Conservation (phyloP, 2,329 filamentous ascomycete genomes). For the Phaeosphaeriaceae sp. region DNA sequence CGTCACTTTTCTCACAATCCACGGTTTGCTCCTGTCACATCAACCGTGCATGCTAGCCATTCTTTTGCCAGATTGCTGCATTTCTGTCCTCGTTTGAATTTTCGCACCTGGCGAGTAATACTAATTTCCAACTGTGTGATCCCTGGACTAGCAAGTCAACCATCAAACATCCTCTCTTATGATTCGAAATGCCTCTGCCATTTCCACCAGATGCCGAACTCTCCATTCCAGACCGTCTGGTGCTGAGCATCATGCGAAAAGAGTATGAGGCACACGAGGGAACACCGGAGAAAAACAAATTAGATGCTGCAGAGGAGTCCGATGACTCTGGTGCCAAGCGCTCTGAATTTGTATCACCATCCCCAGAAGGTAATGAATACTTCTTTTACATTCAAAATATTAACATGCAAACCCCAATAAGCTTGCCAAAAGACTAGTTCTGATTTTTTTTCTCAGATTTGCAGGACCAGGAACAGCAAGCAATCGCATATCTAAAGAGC, state of each 20-base stretch:
- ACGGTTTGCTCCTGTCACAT: too few relatives aligned
- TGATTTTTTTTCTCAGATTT: slow-evolving; percentile 25
- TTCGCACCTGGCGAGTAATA: too few relatives aligned
- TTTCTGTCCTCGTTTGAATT: too few relatives aligned
- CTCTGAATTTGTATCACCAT: slow-evolving; percentile 34
- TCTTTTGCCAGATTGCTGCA: too few relatives aligned
- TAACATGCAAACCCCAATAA: background rate
- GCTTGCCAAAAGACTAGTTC: background rate
- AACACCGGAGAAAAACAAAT: background rate
- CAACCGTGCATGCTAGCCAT: too few relatives aligned
- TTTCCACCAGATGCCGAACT: slow-evolving; percentile 41
- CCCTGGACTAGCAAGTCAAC: background rate
- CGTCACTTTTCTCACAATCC: too few relatives aligned
- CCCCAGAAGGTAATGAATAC: slow-evolving; percentile 35
- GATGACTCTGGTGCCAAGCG: slow-evolving; percentile 34
- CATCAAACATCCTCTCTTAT: slow-evolving; percentile 5
- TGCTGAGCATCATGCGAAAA: slow-evolving; percentile 37
- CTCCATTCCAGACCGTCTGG: slow-evolving; percentile 38
- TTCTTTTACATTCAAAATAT: background rate
- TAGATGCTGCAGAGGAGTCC: slow-evolving; percentile 28
- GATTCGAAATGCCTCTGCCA: slow-evolving; percentile 36
- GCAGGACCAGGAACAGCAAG: slow-evolving; percentile 39
- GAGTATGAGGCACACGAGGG: slow-evolving; percentile 31
- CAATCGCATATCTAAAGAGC: slow-evolving; percentile 54
- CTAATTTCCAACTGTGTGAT: background rate